Base-by-base conservation (phyloP, 768 basidiomycete genomes). In the Amanita thiersii region DNA sequence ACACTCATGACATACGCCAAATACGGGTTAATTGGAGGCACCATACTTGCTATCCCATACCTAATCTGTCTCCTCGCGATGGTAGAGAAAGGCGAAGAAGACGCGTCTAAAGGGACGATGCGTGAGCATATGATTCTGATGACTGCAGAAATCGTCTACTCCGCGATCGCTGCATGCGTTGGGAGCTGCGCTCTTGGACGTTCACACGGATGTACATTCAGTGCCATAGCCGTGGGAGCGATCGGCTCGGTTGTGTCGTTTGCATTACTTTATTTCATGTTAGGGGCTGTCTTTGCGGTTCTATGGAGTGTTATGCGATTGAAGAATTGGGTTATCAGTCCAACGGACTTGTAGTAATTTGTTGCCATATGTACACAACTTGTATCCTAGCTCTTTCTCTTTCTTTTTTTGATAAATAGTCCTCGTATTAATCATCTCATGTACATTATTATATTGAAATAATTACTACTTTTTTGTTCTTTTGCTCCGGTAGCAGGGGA, bases 21-120 rank as follows among this genome's bases (percentile, higher is more conserved):
- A 43, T 46, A 52, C 36, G 57, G 57, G 14, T 52, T 51, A 4
- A 43, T 52, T 30, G 59, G 57, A 7, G 59, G 59, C 19, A 47
- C 40, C 9, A 45, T 51, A 6, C 53, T 61, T 17, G 44, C 52
- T 0, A 35, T 56, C 28, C 42, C 52, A 9, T 55, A 52, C 36
- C 36, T 56, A 25, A 40, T 48, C 6, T 36, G 52, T 7, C 36
- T 56, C 6, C 31, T 52, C 25, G 25, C 29, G 30, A 26, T 18
- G 3, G 37, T 32, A 6, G 31, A 39, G n/a, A 28, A 24, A 7
- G 32, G 44, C 10, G 29, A 44, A 6, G 19, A 39, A 28, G 17
- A 15, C 14, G 23, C 38, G 5, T 31, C 29, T 1, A 33, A 25
- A 18, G n/a, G n/a, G n/a, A 40, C 37, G 19, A 21, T 47, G 7